These are phyloP conservation scores for Cytospora mali DNA, from an alignment of 2,329 filamentous ascomycete genomes.

Conservation along the genomic window DNA sequence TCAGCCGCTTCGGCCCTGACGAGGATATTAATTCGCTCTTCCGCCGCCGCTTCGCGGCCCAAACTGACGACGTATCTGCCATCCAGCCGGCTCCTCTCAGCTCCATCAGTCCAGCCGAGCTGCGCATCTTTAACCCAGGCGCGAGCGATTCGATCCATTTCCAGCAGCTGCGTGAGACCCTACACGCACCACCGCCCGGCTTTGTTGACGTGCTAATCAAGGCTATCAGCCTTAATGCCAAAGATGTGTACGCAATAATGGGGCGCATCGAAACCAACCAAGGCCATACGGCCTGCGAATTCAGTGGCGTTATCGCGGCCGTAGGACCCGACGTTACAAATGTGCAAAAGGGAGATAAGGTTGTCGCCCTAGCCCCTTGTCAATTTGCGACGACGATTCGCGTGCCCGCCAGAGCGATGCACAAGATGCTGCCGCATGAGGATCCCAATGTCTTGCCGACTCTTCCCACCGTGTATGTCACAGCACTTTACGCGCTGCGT, in stretches of 20 bases:
- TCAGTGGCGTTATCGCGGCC: slow-evolving; percentile 30
- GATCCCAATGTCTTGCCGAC: slow-evolving; percentile 26
- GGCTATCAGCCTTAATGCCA: slow-evolving; percentile 40
- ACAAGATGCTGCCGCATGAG: slow-evolving; percentile 31
- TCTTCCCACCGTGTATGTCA: slow-evolving; percentile 33
- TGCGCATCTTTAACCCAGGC: not conserved
- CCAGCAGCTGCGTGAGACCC: slow-evolving; percentile 15
- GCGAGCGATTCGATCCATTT: slow-evolving; percentile 1
- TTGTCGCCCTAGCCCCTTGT: not conserved
- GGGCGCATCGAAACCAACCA: slow-evolving; percentile 5
- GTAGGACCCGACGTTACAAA: slow-evolving; percentile 21
- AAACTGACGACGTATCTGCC: not conserved
- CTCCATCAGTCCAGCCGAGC: not conserved
- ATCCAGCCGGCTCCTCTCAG: not conserved
- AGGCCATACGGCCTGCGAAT: slow-evolving; percentile 32
- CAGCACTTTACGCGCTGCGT: slow-evolving; percentile 33
- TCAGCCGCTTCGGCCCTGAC: slow-evolving; percentile 34
- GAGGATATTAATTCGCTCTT: slow-evolving; percentile 30
- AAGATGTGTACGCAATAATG: not conserved
- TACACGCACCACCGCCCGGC: slow-evolving; percentile 15
- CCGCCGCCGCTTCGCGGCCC: slow-evolving; percentile 26
- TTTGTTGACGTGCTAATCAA: slow-evolving; percentile 9
- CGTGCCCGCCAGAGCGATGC: not conserved
- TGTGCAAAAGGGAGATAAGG: not conserved
- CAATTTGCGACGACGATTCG: not conserved